A percentile compares a stretch with the other conserved stretches of the same genome.
Conservation (phyloP, 768 basidiomycete species). For the Auriscalpium microsporum region DNA sequence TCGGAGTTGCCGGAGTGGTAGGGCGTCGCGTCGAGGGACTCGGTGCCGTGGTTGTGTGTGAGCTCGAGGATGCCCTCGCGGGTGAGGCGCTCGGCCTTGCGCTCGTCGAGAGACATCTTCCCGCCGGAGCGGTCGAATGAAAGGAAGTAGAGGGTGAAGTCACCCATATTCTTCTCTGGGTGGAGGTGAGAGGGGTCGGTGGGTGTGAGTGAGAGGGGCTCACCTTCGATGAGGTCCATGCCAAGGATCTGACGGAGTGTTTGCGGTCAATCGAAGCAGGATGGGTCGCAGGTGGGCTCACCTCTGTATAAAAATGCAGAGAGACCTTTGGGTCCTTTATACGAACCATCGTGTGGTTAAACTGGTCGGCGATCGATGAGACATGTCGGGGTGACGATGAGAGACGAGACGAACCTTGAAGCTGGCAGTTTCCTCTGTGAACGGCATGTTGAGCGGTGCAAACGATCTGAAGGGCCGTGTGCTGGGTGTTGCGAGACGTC, state of each 20-base stretch:
- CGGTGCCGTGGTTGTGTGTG: conserved; percentile 87
- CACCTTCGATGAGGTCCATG: conserved; percentile 24
- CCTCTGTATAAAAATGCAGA: conserved; percentile 72
- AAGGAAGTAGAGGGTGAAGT: conserved; percentile 81
- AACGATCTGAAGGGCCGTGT: background rate
- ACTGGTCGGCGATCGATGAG: conserved; percentile 30
- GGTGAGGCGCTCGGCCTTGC: conserved; percentile 35
- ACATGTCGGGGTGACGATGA: background rate
- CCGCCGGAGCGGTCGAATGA: conserved; percentile 60
- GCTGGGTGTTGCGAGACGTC: background rate
- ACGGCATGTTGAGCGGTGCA: conserved; percentile 4
- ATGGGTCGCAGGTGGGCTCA: conserved; percentile 22
- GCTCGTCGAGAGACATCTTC: conserved; percentile 43
- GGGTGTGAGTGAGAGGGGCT: conserved; percentile 1
- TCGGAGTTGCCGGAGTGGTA: conserved; percentile 85
- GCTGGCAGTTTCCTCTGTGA: conserved; percentile 12
- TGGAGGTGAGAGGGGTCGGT: background rate
- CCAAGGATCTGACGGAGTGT: conserved; percentile 18
- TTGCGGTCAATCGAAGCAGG: background rate
- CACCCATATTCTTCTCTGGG: conserved; percentile 43
- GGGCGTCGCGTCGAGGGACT: conserved; percentile 73
- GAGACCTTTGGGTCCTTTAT: conserved; percentile 82
- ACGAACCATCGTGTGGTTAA: conserved; percentile 85
- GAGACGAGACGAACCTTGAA: conserved; percentile 3
- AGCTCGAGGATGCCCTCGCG: conserved; percentile 82